Evolutionary conservation across 2,329 filamentous ascomycete genomes (phyloP).

Genomic region (Ascocoryne sarcoides): DNA sequence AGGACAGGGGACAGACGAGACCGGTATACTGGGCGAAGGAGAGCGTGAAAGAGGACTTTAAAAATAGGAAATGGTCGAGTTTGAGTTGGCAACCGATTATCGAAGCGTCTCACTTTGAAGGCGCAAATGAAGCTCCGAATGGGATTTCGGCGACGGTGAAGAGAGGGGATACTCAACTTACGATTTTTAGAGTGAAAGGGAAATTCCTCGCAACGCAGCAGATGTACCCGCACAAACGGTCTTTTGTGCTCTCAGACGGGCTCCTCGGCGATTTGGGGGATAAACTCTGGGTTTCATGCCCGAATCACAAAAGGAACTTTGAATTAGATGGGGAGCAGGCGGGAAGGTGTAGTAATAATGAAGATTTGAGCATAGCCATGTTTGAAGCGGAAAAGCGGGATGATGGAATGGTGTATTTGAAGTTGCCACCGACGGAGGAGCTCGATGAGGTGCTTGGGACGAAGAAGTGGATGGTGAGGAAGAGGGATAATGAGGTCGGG

Average conservation of each 20-base stretch:
- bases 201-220: slow-evolving; percentile 81
- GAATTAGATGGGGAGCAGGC: slow-evolving; percentile 57
- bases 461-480: slow-evolving; percentile 67
- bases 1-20: slow-evolving; percentile 63
- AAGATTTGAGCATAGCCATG: slow-evolving; percentile 68
- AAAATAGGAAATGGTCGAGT: slow-evolving; percentile 53
- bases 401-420: slow-evolving; percentile 72
- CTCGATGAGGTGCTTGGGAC: slow-evolving; percentile 74
- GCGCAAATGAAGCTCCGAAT: slow-evolving; percentile 53
- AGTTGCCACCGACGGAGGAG: slow-evolving; percentile 71
- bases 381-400: slow-evolving; percentile 68
- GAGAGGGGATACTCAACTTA: slow-evolving; percentile 80
- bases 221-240: slow-evolving; percentile 89
- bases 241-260: slow-evolving; percentile 82
- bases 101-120: slow-evolving; percentile 58
- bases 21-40: slow-evolving; percentile 73
- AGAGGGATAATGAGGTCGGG: slow-evolving; percentile 46
- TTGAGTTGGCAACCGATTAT: slow-evolving; percentile 76
- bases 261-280: slow-evolving; percentile 55
- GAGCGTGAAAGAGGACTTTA: slow-evolving; percentile 62
- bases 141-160: slow-evolving; percentile 72
- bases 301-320: slow-evolving; percentile 85
- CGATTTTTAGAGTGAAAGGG: slow-evolving; percentile 74
- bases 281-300: slow-evolving; percentile 79
- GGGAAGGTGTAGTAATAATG: slow-evolving; percentile 68